Evolutionary conservation across 352 stramenopile species (phyloP), one percentile per base, ranked within the genome.

Genomic region (Blastocystis sp.): DNA sequence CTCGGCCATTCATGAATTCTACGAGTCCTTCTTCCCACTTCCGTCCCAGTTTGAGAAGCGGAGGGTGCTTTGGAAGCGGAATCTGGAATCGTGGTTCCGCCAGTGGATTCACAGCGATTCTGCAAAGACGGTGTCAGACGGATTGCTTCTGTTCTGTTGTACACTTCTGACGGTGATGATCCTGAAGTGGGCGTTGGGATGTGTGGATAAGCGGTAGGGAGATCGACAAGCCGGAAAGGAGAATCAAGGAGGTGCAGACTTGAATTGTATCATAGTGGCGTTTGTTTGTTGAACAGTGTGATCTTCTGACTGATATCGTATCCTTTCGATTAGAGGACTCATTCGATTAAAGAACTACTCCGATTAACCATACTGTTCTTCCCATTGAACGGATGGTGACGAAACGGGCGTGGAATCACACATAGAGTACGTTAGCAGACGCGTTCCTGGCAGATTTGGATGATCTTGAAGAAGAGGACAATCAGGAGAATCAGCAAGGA

Each of bases 11-110:
- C 93, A 95, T 90, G 94, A 97, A 67, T 95, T 98, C 29, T 97
- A 97, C 90, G 81, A 96, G 39, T 94, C 95, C 10, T 95, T 98
- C 74, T 98, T 95, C 93, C 95, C 95, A 41, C 93, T 94, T 78
- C 93, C 92, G 10, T 97, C 94, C 62, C 93, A 95, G 80, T 98
- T 98, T 90, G 95, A 98, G 88, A 92, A 97, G 77, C 93, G 13
- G 29, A 26, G 2, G 13, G 2, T 13, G 21, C 29, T 9, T 31
- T 65, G 51, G 41, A 35, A 37, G 16, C 45, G 45, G 33, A 62
- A 24, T 51, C 26, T 29, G 21, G 50, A 19, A 45, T 41, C n/a
- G n/a, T n/a, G n/a, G n/a, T n/a, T n/a, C n/a, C n/a, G n/a, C n/a
- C n/a, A n/a, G n/a, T n/a, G n/a, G n/a, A n/a, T n/a, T n/a, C n/a